A percentile compares a stretch with the other conserved stretches of the same genome.
phyloP scores from a whole-genome alignment of 768 basidiomycete species.

The Naganishia antarctica region DNA sequence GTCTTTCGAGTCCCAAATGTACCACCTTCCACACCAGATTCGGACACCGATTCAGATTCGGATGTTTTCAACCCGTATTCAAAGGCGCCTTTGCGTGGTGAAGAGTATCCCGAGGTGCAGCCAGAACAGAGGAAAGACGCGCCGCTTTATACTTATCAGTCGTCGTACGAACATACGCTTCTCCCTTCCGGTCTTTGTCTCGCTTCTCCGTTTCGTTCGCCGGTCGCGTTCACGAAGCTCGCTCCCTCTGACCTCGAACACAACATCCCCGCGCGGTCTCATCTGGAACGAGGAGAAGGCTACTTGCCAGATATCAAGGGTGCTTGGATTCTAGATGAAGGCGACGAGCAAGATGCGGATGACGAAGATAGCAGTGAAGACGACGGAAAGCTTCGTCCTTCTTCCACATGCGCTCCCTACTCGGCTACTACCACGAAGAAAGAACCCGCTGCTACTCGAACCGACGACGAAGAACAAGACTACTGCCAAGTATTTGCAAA shows the following conservation, averaged over 20 bases:
- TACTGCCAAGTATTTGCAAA: conserved; percentile 10
- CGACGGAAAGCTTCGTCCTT: not conserved
- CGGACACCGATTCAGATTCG: conserved; percentile 3
- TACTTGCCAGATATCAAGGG: not conserved
- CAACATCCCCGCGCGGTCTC: no score
- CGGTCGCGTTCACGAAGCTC: not conserved
- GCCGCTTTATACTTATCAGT: not conserved
- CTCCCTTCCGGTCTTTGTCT: conserved; percentile 3
- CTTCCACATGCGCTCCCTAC: no score
- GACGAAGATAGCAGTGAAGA: conserved; percentile 4
- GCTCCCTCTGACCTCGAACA: no score
- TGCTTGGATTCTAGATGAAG: not conserved
- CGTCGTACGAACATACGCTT: conserved; percentile 8
- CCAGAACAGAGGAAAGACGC: not conserved
- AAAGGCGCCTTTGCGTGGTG: not conserved
- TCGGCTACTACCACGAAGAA: no score
- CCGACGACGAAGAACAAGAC: not conserved
- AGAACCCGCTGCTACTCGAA: not conserved
- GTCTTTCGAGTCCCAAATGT: not conserved
- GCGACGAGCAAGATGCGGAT: not conserved
- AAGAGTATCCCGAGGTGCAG: not conserved
- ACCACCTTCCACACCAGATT: not conserved
- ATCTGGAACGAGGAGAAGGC: no score
- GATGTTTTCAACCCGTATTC: conserved; percentile 5
- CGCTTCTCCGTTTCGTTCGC: conserved; percentile 10